Percentiles rank a stretch among this genome's conserved stretches.
Conservation (phyloP, 2,329 filamentous ascomycete genomes). For the Cryphonectria nitschkei region DNA sequence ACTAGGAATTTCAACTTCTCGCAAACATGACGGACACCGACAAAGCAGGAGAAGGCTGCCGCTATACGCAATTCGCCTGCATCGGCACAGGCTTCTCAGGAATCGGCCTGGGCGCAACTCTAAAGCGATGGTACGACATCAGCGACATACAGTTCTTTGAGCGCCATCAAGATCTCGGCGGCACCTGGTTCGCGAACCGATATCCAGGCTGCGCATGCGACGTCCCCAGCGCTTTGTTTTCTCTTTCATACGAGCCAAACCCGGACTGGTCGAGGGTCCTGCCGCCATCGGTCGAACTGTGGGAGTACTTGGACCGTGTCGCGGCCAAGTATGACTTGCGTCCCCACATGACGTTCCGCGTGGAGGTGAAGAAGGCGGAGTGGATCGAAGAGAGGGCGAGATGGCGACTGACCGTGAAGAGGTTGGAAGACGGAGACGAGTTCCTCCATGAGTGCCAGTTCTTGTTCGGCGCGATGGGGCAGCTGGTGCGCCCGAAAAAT, state of each 20-base stretch:
- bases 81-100: constrained; percentile 66
- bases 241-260: constrained; percentile 63
- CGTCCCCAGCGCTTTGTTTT: constrained; percentile 63
- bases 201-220: constrained; percentile 64
- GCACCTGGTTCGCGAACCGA: constrained; percentile 66
- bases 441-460: constrained; percentile 45
- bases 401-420: constrained; percentile 41
- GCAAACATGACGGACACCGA: not conserved
- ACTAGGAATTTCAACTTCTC: not conserved
- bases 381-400: constrained; percentile 42
- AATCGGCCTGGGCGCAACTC: constrained; percentile 62
- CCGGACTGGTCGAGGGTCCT: constrained; percentile 63
- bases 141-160: constrained; percentile 66
- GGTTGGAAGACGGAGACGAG: constrained; percentile 32
- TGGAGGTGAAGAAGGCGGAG: constrained; percentile 42
- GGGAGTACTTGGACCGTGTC: constrained; percentile 57
- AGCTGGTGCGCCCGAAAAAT: constrained; percentile 40
- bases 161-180: constrained; percentile 58
- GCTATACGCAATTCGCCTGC: constrained; percentile 45
- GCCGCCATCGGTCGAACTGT: constrained; percentile 59
- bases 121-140: constrained; percentile 61
- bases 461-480: constrained; percentile 42
- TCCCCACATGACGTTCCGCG: constrained; percentile 44
- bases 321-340: constrained; percentile 50
- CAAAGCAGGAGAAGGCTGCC: not conserved